Percentiles rank a stretch among this genome's conserved stretches.
Evolutionary conservation across 2,329 filamentous ascomycete genomes (phyloP).

Genomic region (Penicillium rolfsii): DNA sequence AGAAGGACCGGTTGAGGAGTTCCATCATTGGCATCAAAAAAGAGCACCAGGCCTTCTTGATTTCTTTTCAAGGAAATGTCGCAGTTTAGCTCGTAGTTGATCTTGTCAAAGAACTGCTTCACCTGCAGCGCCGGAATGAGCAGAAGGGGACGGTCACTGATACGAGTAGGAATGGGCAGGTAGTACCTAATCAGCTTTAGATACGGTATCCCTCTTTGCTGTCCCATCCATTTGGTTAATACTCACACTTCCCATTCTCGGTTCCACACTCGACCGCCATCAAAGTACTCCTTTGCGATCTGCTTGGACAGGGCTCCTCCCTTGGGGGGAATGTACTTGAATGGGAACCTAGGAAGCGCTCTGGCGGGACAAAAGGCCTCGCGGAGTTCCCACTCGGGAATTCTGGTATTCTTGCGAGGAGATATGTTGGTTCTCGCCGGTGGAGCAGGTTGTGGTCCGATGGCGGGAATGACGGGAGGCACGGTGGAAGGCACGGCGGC

Average conservation of each 20-base stretch:
- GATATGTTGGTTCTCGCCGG: not conserved
- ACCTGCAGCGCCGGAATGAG: slow-evolving; percentile 3
- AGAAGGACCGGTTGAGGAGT: not conserved
- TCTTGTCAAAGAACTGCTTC: not conserved
- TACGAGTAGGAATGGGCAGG: not conserved
- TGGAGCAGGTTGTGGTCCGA: not conserved
- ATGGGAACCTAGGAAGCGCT: slow-evolving; percentile 1
- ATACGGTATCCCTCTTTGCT: not conserved
- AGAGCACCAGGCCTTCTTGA: not conserved
- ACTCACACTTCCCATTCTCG: not conserved
- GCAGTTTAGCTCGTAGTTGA: not conserved
- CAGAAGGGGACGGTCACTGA: not conserved
- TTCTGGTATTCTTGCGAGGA: not conserved
- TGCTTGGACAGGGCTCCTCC: not conserved
- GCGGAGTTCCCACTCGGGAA: not conserved
- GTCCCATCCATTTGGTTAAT: too few species aligned
- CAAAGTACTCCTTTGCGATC: not conserved
- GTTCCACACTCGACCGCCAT: not conserved
- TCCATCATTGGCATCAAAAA: not conserved
- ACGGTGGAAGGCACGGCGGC: too few species aligned
- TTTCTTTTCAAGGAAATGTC: not conserved
- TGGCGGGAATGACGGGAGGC: too few species aligned
- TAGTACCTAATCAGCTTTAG: slow-evolving; percentile 1
- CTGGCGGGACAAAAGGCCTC: not conserved
- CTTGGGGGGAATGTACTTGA: not conserved